phyloP scores from a whole-genome alignment of 306 rosid species.

The Quercus wislizeni region DNA sequence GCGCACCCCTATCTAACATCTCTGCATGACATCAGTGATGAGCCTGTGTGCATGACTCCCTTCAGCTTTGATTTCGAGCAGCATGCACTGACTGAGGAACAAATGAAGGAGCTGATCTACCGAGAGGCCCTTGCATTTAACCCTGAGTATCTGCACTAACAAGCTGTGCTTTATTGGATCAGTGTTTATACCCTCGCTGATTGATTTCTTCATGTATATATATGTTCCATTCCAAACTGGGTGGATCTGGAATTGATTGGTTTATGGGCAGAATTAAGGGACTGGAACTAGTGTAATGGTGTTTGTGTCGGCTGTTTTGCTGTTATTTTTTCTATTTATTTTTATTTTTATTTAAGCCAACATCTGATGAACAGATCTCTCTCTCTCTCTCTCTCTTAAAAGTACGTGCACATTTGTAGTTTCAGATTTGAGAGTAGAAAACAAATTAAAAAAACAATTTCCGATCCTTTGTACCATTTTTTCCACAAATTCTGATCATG shows the following conservation, averaged over 20 bases:
- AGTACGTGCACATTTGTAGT: neutral
- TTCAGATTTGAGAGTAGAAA: too few relatives aligned
- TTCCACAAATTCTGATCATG: neutral
- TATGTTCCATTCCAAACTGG: conserved; percentile 55
- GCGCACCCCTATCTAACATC: conserved; percentile 95
- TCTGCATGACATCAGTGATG: conserved; percentile 96
- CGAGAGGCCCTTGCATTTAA: conserved; percentile 95
- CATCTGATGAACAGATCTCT: conserved; percentile 10
- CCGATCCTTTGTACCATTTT: too few relatives aligned
- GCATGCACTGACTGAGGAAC: conserved; percentile 89
- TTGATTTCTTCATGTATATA: conserved; percentile 47
- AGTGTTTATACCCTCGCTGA: conserved; percentile 37
- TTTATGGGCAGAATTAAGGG: conserved; percentile 31
- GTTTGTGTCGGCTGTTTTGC: conserved; percentile 37
- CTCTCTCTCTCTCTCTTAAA: neutral
- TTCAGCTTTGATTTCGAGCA: conserved; percentile 98
- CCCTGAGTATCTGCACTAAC: conserved; percentile 69
- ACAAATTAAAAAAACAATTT: too few relatives aligned
- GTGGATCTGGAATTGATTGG: conserved; percentile 43
- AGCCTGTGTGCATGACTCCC: conserved; percentile 93
- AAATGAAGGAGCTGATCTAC: conserved; percentile 91
- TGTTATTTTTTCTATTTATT: conserved; percentile 30
- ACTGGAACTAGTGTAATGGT: conserved; percentile 35
- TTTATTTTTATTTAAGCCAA: conserved; percentile 26
- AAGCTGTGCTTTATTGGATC: conserved; percentile 28